Percentiles rank a stretch among this genome's conserved stretches.
These are phyloP conservation scores for Phytophthora fragariaefolia DNA, from an alignment of 352 stramenopile genomes.

Conservation along the genomic window DNA sequence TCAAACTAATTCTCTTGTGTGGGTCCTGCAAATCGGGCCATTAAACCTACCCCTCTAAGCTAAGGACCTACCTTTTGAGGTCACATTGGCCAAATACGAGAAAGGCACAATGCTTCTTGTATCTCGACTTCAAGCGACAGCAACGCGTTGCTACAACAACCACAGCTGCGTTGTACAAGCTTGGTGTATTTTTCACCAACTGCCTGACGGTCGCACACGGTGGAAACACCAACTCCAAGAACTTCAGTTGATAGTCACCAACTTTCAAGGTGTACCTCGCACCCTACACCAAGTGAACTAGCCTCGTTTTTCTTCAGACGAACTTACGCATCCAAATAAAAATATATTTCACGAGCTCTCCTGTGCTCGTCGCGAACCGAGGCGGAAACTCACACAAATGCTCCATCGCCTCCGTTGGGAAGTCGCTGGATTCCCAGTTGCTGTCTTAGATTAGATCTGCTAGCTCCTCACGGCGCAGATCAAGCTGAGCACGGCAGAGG, in stretches of 20 bases:
- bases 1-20: too few relatives aligned
- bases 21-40: too few relatives aligned
- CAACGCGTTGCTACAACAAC: slow-evolving; percentile 15
- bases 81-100: too few relatives aligned
- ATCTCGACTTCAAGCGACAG: slow-evolving; percentile 11
- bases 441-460: background rate
- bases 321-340: too few relatives aligned
- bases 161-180: slow-evolving; percentile 3
- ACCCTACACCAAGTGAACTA: background rate
- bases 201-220: slow-evolving; percentile 7
- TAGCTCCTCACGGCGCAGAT: slow-evolving; percentile 2
- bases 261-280: slow-evolving; percentile 12
- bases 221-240: slow-evolving; percentile 16
- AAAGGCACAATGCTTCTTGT: too few relatives aligned
- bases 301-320: background rate
- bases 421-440: background rate
- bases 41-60: too few relatives aligned
- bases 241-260: slow-evolving; percentile 12
- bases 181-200: slow-evolving; percentile 19
- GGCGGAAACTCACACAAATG: background rate
- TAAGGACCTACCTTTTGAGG: too few relatives aligned
- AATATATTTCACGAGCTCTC: background rate
- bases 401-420: background rate
- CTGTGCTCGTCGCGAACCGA: background rate
- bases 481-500: background rate